Base-by-base conservation (phyloP, 2,329 filamentous ascomycete species). In the Canariomyces notabilis region DNA sequence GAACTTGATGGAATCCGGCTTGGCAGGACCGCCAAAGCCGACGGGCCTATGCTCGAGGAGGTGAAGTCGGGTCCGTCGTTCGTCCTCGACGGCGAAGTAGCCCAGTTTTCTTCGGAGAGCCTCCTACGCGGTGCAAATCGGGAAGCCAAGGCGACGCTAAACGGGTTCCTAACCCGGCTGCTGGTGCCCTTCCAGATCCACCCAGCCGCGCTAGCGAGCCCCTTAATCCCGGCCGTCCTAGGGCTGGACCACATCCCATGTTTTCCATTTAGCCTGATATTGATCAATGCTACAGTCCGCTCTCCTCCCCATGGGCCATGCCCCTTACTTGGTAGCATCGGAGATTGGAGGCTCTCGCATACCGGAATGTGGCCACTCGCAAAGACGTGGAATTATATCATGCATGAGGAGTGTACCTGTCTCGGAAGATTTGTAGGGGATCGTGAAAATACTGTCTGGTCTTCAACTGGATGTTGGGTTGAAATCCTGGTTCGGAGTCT, bases 21-120 rank as follows among this genome's bases (percentile, higher is more conserved):
- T 16, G 19, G 34, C 16, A n/a, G 16, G 8, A 6, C 32, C 8
- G 7, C 32, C 8, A 42, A 11, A 31, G 26, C 18, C n/a, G 38
- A 26, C 21, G 33, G 18, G 38, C 16, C 31, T 15, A 29, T 32
- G 21, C 9, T 15, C 35, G 26, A 23, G 16, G 9, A 37, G 16
- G 23, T 8, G n/a, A 37, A 14, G 38, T 5, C 37, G 18, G 14
- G 11, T 5, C 16, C 18, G 22, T 9, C 16, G 11, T 5, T 19
- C 18, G 22, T 9, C 16, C 31, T 26, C 23, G 34, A 21, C 47
- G 49, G 38, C 37, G 32, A 21, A 29, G 11, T 23, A 35, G 51
- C 49, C 53, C 49, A 44, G 44, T 54, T 55, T 50, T 51, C 33
- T 37, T 54, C 53, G 55, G 55, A 57, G 50, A 18, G 16, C 7